Base-by-base conservation (phyloP, 2,329 filamentous ascomycete species). In the Ascochyta lentis region DNA sequence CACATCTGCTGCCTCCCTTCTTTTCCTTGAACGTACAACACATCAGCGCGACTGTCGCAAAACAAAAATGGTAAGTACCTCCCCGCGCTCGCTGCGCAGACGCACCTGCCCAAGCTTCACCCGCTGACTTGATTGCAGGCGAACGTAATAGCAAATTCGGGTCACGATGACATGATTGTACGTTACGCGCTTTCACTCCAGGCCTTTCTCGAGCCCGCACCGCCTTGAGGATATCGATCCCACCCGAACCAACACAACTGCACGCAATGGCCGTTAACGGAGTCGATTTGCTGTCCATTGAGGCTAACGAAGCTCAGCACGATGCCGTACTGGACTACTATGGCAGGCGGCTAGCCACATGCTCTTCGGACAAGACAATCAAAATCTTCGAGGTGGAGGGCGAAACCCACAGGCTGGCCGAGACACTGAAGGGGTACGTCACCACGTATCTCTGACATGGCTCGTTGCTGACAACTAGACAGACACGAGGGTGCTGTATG, bases 131-230 rank as follows among this genome's bases (percentile, higher is more conserved):
- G 60, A 60, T 64, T 64, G 48, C 59, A 89, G 87, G 84, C 89
- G 56, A 90, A 93, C 81, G 87, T 91, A 70, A 92, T 93, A 78
- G 86, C 89, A 64, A 92, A 91, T 78, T 90, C 89, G 60, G 89
- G 90, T 74, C 95, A 99, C 82, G 94, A 98, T 89, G 94, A 97
- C 77, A 98, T 98, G 94, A 97, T 99, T 85, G 94, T 98, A 92
- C 73, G 91, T 86, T 66, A 31, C 31, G 48, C 52, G 23, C 13
- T 31, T 53, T 22, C 50, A 43, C 33, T 34, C 40, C 31, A 22
- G 45, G 6, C 19, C 16, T 26, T 48, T 56, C 37, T 31, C 53
- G 42, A 38, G 10, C 13, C 23, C 35, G 39, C 45, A 10, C 29
- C 15, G n/a, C 37, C 31, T 47, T 13, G 16, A 22, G 8, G 13